Conservation (phyloP, 2,329 filamentous ascomycete genomes). For the Remersonia thermophila region DNA sequence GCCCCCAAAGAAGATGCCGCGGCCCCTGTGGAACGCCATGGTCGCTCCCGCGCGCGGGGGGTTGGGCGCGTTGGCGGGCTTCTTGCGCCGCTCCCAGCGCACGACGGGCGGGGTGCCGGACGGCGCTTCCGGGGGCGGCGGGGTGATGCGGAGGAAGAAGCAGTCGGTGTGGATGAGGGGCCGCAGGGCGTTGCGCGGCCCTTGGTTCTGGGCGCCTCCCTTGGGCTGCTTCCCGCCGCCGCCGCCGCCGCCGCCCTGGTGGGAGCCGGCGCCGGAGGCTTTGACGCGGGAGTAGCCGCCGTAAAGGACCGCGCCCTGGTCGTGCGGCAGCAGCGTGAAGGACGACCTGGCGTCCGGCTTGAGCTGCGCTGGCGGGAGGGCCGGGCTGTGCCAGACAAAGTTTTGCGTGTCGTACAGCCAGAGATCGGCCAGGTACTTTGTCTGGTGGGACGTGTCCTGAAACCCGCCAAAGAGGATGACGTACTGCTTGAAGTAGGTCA, state of each 20-base stretch:
- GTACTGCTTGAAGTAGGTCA: slow-evolving; percentile 94
- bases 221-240: slow-evolving; percentile 25
- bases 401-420: slow-evolving; percentile 92
- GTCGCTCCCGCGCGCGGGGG: slow-evolving; percentile 79
- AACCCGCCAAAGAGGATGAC: slow-evolving; percentile 94
- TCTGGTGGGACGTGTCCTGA: slow-evolving; percentile 90
- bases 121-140: slow-evolving; percentile 54
- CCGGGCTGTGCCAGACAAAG: slow-evolving; percentile 72
- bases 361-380: slow-evolving; percentile 62
- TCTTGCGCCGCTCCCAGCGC: slow-evolving; percentile 88
- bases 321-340: slow-evolving; percentile 84
- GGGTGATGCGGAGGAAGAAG: slow-evolving; percentile 76
- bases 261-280: slow-evolving; percentile 46
- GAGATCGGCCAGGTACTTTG: slow-evolving; percentile 82
- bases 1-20: slow-evolving; percentile 86
- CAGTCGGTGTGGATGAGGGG: slow-evolving; percentile 91
- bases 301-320: slow-evolving; percentile 78
- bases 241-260: slow-evolving; percentile 27
- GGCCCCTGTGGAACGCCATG: slow-evolving; percentile 87
- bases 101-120: slow-evolving; percentile 56
- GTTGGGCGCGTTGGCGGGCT: slow-evolving; percentile 75
- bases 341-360: slow-evolving; percentile 87
- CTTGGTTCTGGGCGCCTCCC: slow-evolving; percentile 45
- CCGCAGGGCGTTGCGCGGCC: slow-evolving; percentile 57
- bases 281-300: slow-evolving; percentile 93